These are phyloP conservation scores for Acacia confusa DNA, from an alignment of 306 rosid genomes.

Conservation along the genomic window DNA sequence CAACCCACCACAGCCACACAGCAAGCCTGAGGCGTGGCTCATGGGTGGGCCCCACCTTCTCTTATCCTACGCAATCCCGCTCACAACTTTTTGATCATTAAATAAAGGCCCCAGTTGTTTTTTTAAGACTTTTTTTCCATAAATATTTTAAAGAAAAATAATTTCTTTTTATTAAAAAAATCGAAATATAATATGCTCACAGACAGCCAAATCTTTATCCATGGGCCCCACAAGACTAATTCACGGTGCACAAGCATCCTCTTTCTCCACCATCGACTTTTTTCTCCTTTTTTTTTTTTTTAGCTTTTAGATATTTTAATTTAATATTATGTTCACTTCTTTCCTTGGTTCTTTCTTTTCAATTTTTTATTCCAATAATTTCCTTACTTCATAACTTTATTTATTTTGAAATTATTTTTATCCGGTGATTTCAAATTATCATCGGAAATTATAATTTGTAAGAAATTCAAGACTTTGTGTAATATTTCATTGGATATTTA, in stretches of 20 bases:
- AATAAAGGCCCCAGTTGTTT: constrained; percentile 1
- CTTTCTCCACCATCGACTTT: constrained; percentile 66
- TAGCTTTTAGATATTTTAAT: background rate
- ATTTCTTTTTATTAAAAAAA: background rate
- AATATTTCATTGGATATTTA: background rate
- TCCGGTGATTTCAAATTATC: background rate
- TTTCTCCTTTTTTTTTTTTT: background rate
- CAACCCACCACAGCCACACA: constrained; percentile 5
- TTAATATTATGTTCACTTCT: background rate
- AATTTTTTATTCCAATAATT: background rate
- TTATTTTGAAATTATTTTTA: background rate
- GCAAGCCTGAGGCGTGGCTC: background rate
- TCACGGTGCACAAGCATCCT: constrained; percentile 55
- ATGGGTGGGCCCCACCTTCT: constrained; percentile 49
- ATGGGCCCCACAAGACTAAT: constrained; percentile 51
- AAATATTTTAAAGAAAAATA: too few species aligned
- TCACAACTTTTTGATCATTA: constrained; percentile 47
- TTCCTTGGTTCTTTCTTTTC: too few species aligned
- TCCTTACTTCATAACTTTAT: background rate
- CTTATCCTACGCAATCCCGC: constrained; percentile 34
- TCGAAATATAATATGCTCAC: background rate
- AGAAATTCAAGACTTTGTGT: background rate
- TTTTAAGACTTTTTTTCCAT: too few species aligned
- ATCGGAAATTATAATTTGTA: background rate
- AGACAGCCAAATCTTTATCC: constrained; percentile 56